These are phyloP conservation scores for Claviceps quebecensis DNA, from an alignment of 2,329 filamentous ascomycete genomes.

Conservation along the genomic window DNA sequence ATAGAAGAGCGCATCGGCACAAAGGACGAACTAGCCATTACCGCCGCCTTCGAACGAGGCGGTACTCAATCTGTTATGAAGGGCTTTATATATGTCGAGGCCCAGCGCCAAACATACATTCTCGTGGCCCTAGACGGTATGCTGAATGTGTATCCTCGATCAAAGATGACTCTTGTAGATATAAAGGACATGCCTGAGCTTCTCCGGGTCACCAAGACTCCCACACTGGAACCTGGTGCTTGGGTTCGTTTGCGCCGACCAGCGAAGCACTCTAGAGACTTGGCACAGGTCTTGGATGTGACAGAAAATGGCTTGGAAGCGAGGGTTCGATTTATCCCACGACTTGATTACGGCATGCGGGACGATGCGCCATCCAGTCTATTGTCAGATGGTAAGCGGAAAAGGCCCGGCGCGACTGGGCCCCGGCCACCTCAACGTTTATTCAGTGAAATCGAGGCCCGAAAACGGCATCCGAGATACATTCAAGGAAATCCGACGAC, in stretches of 20 bases:
- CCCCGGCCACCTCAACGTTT: conserved; percentile 73
- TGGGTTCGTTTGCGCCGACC: conserved; percentile 81
- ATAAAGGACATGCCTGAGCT: conserved; percentile 97
- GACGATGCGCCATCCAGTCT: conserved; percentile 47
- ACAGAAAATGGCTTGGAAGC: conserved; percentile 87
- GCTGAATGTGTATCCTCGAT: conserved; percentile 78
- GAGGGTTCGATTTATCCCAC: conserved; percentile 73
- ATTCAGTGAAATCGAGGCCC: conserved; percentile 86
- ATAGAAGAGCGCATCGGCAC: conserved; percentile 67
- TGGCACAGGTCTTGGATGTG: conserved; percentile 84
- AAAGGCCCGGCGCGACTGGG: conserved; percentile 48
- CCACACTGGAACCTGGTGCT: conserved; percentile 69
- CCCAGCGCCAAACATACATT: conserved; percentile 74
- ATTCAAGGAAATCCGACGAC: conserved; percentile 57
- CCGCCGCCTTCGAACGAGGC: conserved; percentile 82
- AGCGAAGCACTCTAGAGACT: conserved; percentile 71
- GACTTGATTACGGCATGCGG: conserved; percentile 79
- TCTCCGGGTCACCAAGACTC: conserved; percentile 77
- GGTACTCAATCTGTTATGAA: conserved; percentile 68
- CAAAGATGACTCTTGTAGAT: conserved; percentile 75
- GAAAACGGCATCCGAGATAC: conserved; percentile 62
- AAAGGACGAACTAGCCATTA: conserved; percentile 71
- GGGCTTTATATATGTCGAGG: conserved; percentile 92
- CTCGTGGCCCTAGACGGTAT: conserved; percentile 69
- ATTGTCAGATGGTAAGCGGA: conserved; percentile 57